Percentiles rank a stretch among this genome's conserved stretches.
Conservation (phyloP, 305 asterid genomes). For the Coffea humblotiana region DNA sequence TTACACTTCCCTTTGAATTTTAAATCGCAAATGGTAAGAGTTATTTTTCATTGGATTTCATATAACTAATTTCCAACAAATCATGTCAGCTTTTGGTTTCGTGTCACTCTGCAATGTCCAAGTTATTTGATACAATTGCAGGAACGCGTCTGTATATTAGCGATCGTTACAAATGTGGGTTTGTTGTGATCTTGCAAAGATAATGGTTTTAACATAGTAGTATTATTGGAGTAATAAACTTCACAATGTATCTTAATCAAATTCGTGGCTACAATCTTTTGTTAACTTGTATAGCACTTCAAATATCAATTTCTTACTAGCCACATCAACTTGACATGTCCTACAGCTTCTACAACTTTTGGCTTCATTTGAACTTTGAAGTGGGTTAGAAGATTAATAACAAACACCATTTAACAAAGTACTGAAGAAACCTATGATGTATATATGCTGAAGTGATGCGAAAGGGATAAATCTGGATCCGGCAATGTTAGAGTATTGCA, state of each 20-base stretch:
- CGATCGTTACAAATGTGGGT: slow-evolving; percentile 29
- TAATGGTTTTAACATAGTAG: not conserved
- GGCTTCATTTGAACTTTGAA: slow-evolving; percentile 6
- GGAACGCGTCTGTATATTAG: slow-evolving; percentile 31
- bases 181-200: slow-evolving; percentile 6
- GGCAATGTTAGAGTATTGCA: too few species aligned
- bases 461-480: too few species aligned
- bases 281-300: slow-evolving; percentile 60
- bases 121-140: slow-evolving; percentile 18
- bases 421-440: slow-evolving; percentile 6
- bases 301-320: slow-evolving; percentile 14
- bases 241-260: not conserved
- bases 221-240: slow-evolving; percentile 28
- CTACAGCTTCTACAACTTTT: slow-evolving; percentile 26
- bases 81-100: slow-evolving; percentile 28
- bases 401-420: not conserved
- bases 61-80: slow-evolving; percentile 32
- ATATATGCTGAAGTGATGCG: not conserved
- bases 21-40: slow-evolving; percentile 9
- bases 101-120: slow-evolving; percentile 31
- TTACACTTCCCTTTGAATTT: too few species aligned
- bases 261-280: not conserved
- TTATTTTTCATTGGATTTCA: slow-evolving; percentile 24
- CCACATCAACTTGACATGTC: slow-evolving; percentile 26
- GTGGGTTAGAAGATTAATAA: slow-evolving; percentile 21